Base-by-base conservation (phyloP, 2,329 filamentous ascomycete genomes). In the Ophiostoma quercus region DNA sequence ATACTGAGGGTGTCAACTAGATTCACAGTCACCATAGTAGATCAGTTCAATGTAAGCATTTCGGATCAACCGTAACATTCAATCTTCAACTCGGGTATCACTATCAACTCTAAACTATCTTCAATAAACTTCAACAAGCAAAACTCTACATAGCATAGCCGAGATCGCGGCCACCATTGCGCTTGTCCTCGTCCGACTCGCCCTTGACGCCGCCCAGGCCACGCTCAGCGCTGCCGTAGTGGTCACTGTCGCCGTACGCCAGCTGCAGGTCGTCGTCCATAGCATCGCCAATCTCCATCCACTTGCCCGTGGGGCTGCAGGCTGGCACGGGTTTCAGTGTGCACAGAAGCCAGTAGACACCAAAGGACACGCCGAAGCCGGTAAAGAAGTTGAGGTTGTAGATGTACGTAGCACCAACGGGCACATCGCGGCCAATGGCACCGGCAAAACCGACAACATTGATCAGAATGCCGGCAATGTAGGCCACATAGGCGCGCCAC, bases 371-470 rank as follows among this genome's bases (percentile, higher is more conserved):
- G 66, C 92, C 82, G 77, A 96, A 94, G 0, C 94, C 94, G 62
- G 86, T 85, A 78, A 97, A 96, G 82, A 94, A 97, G 79, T 97
- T 97, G 75, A 97, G 76, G 74, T 93, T 91, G 82, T 96, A 97
- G 71, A 97, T 87, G 76, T 96, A 96, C 0, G 85, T 87, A 1
- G 94, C 94, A 0, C 90, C 93, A 6, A 86, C 82, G 0, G 94
- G 94, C 0, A 97, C 92, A 1, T 81, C 73, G 22, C 76, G 77
- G 0, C 92, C 92, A 34, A 97, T 85, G 0, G 91, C 92, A 2
- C 92, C 93, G 0, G 88, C 92, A 74, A 97, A 97, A 0, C 94
- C 94, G 4, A 97, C 92, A 3, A 97, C 91, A 75, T 97, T 97
- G 82, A 96, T 90, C 5, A 95, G 77, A 72, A 97, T 96, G 14